Evolutionary conservation across 108 stramenopile species (phyloP), one percentile per base, ranked within the genome.

Genomic region (Epipyxis sp.): DNA sequence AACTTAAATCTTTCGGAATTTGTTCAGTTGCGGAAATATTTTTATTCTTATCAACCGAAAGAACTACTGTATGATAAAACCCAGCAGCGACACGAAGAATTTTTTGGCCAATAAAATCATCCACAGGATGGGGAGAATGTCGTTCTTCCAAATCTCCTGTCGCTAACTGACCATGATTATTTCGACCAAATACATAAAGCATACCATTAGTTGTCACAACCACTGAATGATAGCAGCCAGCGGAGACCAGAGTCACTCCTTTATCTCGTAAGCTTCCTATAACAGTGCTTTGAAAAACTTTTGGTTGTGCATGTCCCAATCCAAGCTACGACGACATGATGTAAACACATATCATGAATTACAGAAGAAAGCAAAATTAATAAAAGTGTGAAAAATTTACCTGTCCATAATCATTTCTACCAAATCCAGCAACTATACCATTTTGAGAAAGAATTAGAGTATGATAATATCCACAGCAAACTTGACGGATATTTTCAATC

Each of bases 351-450:
- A 32, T 16, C 34, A 32, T 65, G 61, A 32, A 65, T 65, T 32
- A 65, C 34, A 65, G 30, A 65, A 65, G 61, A 65, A 32, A 16
- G 61, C 34, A 32, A 65, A 32, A 16, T 32, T n/a, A n/a, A n/a
- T n/a, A n/a, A n/a, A n/a, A n/a, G n/a, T n/a, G n/a, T n/a, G n/a
- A n/a, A n/a, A n/a, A 32, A 65, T 32, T 65, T 65, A 65, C 61
- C 61, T 65, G 97, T 1, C 97, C 97, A 79, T 96, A 94, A 69
- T 83, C 86, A 35, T 93, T 93, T 29, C 89, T 84, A 35, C 97
- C 97, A 87, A 94, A 98, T 0, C 87, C 86, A 86, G 91, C 93
- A 27, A 97, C 92, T 25, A 91, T 69, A 20, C 93, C 95, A 45
- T 89, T 91, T 29, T 78, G 86, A 1, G 90, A 89, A 50, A 98